Evolutionary conservation across 2,329 filamentous ascomycete genomes (phyloP), one percentile per base, ranked within the genome.

Genomic region (Chaetomiaceae sp.): DNA sequence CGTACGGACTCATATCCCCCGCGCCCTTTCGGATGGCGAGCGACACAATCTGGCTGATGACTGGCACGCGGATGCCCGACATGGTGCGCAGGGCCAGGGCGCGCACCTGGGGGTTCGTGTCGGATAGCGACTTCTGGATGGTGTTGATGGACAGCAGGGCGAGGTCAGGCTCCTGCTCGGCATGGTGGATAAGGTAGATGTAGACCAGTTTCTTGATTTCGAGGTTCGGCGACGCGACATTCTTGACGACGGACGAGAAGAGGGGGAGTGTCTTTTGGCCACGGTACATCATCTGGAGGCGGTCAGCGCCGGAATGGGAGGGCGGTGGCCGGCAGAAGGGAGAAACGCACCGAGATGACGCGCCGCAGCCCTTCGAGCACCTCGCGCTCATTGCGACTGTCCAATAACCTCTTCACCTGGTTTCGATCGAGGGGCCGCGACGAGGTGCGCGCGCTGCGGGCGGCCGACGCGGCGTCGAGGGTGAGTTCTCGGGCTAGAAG

Each of bases 191-290:
- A 58, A 99, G 84, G 72, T 96, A 99, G 68, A 96, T 95, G 76
- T 99, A 99, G 58, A 99, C 94, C 52, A 99, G 84, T 71, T 97
- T 97, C 74, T 96, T 95, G 71, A 97, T 91, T 66, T 95, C 91
- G 64, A 96, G 80, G 65, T 91, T 96, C 14, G 91, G 88, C 34
- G 89, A 96, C 25, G 92, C 92, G 55, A 96, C 90, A 64, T 97
- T 99, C 75, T 99, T 99, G 69, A 99, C 90, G 51, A 99, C 88
- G 22, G 91, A 88, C n/a, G 92, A 95, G 77, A 99, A 99, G 78
- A 92, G 95, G 20, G 89, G 85, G 2, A 95, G 79, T 54, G 91
- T 96, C 62, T 89, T 87, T 69, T 95, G 89, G 63, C 88, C 84
- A 62, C 85, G 84, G 74, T 96, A 97, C 84, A 96, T 95, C 87